Evolutionary conservation across 352 stramenopile species (phyloP).

Genomic region (Phytophthora foliorum): DNA sequence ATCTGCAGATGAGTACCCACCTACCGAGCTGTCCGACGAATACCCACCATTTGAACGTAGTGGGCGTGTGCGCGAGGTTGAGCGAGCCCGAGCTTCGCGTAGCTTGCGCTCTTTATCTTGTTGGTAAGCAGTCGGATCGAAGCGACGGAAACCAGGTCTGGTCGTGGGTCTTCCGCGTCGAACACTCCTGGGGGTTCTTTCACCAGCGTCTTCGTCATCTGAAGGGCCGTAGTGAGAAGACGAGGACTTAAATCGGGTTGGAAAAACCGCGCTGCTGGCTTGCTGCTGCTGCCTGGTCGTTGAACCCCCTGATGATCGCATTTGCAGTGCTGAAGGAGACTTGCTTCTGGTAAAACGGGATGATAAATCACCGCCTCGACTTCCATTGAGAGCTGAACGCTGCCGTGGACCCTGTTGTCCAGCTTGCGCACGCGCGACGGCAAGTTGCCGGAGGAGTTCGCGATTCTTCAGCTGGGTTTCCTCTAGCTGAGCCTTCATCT

Average conservation of each 20-base stretch:
- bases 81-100: constrained; percentile 48
- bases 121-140: constrained; percentile 88
- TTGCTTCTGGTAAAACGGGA: constrained; percentile 20
- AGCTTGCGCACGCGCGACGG: constrained; percentile 63
- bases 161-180: constrained; percentile 20
- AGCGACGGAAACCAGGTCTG: constrained; percentile 62
- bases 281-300: constrained; percentile 19
- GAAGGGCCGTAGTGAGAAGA: constrained; percentile 40
- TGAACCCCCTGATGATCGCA: background rate
- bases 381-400: constrained; percentile 15
- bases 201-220: constrained; percentile 39
- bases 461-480: constrained; percentile 81
- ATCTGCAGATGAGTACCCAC: constrained; percentile 72
- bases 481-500: constrained; percentile 68
- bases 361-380: constrained; percentile 14
- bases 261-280: constrained; percentile 21
- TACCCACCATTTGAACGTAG: constrained; percentile 50
- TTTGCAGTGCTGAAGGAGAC: constrained; percentile 20
- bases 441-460: constrained; percentile 77
- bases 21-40: constrained; percentile 68
- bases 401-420: constrained; percentile 25
- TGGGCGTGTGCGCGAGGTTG: constrained; percentile 34
- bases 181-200: constrained; percentile 13
- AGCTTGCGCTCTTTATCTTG: constrained; percentile 73
- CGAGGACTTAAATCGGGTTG: constrained; percentile 31